Base-by-base conservation (phyloP, 2,329 filamentous ascomycete genomes). In the Diaporthe velutina region DNA sequence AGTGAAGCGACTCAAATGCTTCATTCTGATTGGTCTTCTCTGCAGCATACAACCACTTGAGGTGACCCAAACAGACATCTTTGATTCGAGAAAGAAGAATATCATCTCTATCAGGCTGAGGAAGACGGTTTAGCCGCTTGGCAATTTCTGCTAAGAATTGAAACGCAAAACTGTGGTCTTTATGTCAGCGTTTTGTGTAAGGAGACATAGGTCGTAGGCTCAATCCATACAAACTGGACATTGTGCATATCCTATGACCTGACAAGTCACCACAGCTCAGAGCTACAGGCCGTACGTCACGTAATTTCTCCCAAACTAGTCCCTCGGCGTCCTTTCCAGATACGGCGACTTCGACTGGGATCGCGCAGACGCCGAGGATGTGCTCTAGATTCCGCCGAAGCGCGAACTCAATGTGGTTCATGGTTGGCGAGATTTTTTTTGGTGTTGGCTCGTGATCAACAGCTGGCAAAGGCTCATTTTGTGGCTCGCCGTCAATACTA, bases 231-330 rank as follows among this genome's bases (percentile, higher is more conserved):
- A 75, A 78, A 25, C 76, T 76, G 12, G 74, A 68, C 5, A 70
- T 73, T 17, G 64, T 64, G 42, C 50, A 58, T 25, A 78, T 35
- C 7, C 70, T 61, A 55, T 78, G 77, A 12, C 57, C 54, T 15
- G 74, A 68, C 25, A 77, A 58, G 19, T 77, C 74, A 19, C 77
- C 77, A 33, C 76, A 78, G 17, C 61, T 78, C 3, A 78, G 2
- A 28, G 57, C 22, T 10, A 40, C 19, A 4, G 57, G 35, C 2
- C 40, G 22, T 5, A 60, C 35, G 15, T 40, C 57, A 5, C 22
- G 15, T 28, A 35, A 33, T 17, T 13, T 40, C 9, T 40, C 3
- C 28, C 54, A 38, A 17, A 38, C 8, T 3, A 17, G 1, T 3
- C 22, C 19, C 2, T 8, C 19, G 2, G 22, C 2, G 17, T 12